A percentile compares a stretch with the other conserved stretches of the same genome.
Evolutionary conservation across 106 monocot species (phyloP).

Genomic region (Dendrobium catenatum): DNA sequence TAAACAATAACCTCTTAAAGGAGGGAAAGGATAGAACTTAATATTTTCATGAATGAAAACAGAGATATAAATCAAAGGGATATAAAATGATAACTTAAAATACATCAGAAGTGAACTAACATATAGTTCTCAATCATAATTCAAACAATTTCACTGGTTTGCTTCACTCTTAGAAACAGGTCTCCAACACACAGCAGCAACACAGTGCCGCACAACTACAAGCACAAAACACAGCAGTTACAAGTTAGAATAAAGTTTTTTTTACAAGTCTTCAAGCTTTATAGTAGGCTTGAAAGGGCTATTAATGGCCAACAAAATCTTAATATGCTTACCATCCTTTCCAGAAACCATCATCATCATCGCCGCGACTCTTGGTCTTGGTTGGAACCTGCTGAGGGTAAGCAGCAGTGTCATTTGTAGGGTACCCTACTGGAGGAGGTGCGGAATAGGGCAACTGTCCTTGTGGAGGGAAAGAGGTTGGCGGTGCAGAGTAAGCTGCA

Average conservation of each 20-base stretch:
- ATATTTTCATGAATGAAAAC: too few species aligned
- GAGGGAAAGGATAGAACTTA: too few species aligned
- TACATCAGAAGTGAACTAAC: too few species aligned
- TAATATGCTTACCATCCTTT: conserved; percentile 2
- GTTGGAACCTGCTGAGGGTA: background rate
- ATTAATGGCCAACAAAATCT: background rate
- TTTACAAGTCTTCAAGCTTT: too few species aligned
- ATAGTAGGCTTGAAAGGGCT: too few species aligned
- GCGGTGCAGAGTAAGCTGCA: background rate
- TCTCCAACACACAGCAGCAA: conserved; percentile 6
- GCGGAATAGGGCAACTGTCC: background rate
- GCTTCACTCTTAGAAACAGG: background rate
- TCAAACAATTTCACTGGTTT: too few species aligned
- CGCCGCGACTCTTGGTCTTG: background rate
- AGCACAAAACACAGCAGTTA: background rate
- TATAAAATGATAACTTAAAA: too few species aligned
- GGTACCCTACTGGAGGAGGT: background rate
- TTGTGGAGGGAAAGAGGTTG: background rate
- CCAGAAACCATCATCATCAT: conserved; percentile 1
- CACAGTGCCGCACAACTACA: conserved; percentile 1
- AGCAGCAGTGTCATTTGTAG: background rate
- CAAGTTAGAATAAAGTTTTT: too few species aligned
- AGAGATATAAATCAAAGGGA: too few species aligned
- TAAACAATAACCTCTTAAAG: too few species aligned
- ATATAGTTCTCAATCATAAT: too few species aligned